Conservation (phyloP, 208 protist species). For the Entamoeba moshkovskii region DNA sequence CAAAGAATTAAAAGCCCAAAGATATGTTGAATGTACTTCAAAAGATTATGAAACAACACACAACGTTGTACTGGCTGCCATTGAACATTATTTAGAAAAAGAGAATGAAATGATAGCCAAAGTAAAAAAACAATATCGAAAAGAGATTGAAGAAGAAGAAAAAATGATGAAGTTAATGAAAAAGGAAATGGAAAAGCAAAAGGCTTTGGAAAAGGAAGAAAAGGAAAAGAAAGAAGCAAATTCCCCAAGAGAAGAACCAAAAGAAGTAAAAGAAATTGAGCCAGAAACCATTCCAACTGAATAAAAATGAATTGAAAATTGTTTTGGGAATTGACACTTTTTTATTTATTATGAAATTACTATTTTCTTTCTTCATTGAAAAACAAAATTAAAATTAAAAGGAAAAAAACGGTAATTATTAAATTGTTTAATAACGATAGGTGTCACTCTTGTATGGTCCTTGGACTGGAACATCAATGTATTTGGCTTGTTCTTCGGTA, state of each 20-base stretch:
- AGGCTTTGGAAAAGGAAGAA: neutral
- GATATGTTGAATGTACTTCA: neutral
- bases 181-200: neutral
- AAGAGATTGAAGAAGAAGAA: neutral
- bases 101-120: neutral
- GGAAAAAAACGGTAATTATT: too few species aligned
- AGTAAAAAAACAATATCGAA: neutral
- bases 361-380: too few species aligned
- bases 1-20: neutral
- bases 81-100: neutral
- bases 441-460: constrained; percentile 91
- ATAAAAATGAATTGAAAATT: too few species aligned
- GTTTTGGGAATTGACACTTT: too few species aligned
- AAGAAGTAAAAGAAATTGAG: neutral
- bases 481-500: constrained; percentile 77
- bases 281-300: too few species aligned
- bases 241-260: neutral
- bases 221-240: neutral
- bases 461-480: constrained; percentile 75
- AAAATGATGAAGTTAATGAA: neutral
- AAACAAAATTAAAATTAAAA: too few species aligned
- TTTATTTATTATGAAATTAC: too few species aligned
- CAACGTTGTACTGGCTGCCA: neutral
- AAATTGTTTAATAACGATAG: constrained; percentile 87
- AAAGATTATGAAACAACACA: neutral